phyloP scores from a whole-genome alignment of 129 eudicot genomes.

The Escallonia rubra region DNA sequence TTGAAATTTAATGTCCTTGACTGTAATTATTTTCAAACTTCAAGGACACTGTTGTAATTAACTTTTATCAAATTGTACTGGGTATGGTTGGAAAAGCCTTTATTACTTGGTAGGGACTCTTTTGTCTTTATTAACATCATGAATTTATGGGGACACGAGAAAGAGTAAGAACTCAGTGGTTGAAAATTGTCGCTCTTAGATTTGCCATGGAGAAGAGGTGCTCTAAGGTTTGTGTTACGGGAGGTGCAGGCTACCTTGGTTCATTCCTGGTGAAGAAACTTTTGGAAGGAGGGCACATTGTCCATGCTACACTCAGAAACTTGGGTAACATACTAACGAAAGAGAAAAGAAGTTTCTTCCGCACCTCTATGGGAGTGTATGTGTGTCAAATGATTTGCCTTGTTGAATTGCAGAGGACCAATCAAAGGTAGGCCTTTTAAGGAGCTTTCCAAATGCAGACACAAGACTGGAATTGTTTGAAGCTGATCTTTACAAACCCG shows the following conservation, averaged over 20 bases:
- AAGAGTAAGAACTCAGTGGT: too few relatives aligned
- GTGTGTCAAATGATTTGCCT: background rate
- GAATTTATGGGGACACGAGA: too few relatives aligned
- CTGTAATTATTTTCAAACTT: too few relatives aligned
- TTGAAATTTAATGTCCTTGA: too few relatives aligned
- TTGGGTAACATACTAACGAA: constrained; percentile 8
- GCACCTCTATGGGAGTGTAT: background rate
- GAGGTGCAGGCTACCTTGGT: constrained; percentile 39
- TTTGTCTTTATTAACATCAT: too few relatives aligned
- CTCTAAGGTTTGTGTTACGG: constrained; percentile 39
- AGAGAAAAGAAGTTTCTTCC: too few relatives aligned
- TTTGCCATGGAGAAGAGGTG: constrained; percentile 8
- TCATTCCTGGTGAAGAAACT: constrained; percentile 37
- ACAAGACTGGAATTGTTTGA: constrained; percentile 33
- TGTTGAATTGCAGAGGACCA: constrained; percentile 37
- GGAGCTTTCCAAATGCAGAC: constrained; percentile 27
- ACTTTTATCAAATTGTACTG: too few relatives aligned
- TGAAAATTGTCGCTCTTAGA: too few relatives aligned
- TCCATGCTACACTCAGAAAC: constrained; percentile 45
- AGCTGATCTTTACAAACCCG: constrained; percentile 33
- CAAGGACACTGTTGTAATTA: too few relatives aligned
- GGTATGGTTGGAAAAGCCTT: too few relatives aligned
- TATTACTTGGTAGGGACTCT: too few relatives aligned
- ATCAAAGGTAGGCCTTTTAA: constrained; percentile 40
- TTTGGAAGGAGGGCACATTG: constrained; percentile 29